These are phyloP conservation scores for Nicotiana sylvestris DNA, from an alignment of 257 asterid genomes.

Conservation along the genomic window DNA sequence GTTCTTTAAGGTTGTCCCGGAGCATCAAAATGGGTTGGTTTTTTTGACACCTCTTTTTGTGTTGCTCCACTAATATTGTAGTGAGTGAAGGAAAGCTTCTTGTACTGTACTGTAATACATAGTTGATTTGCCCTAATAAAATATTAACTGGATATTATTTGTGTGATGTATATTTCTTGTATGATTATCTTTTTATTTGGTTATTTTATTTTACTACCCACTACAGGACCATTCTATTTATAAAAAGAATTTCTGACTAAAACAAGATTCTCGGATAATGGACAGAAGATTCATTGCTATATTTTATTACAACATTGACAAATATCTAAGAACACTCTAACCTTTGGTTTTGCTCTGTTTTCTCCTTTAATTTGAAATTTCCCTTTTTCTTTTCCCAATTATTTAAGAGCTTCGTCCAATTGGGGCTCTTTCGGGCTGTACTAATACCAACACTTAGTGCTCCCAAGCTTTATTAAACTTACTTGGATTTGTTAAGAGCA, in stretches of 20 bases:
- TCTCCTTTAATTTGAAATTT: not conserved
- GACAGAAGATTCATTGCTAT: not conserved
- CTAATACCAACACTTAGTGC: too few species aligned
- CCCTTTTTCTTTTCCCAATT: not conserved
- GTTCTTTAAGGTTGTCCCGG: not conserved
- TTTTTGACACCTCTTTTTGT: not conserved
- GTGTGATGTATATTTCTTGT: not conserved
- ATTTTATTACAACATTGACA: not conserved
- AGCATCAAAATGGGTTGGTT: not conserved
- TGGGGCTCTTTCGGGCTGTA: not conserved
- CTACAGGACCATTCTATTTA: not conserved
- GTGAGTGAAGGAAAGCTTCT: not conserved
- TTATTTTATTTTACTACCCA: not conserved
- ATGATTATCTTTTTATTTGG: not conserved
- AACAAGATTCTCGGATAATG: not conserved
- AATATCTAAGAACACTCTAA: not conserved
- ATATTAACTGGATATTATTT: not conserved
- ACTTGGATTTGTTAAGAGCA: not conserved
- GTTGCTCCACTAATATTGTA: not conserved
- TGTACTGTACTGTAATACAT: not conserved
- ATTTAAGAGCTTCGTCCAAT: not conserved
- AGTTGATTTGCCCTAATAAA: not conserved
- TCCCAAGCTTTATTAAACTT: not conserved
- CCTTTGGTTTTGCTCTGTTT: not conserved
- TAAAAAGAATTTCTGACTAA: not conserved